These are phyloP conservation scores for Naganishia antarctica DNA, from an alignment of 768 basidiomycete species.

Conservation along the genomic window DNA sequence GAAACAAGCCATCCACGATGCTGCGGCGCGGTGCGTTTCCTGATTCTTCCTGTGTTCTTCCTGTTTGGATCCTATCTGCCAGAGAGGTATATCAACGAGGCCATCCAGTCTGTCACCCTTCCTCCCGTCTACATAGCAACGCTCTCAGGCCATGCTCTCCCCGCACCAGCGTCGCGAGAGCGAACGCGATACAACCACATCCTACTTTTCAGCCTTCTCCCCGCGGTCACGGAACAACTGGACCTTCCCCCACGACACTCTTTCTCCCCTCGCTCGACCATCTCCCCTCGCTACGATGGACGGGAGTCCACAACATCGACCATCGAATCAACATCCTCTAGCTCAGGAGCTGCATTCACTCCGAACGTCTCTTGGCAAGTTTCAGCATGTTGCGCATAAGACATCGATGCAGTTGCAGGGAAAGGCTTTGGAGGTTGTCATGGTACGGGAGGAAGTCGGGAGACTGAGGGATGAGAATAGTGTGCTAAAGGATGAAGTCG, in stretches of 20 bases:
- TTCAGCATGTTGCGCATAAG: slow-evolving; percentile 45
- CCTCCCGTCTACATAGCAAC: too few species aligned
- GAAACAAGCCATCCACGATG: too few species aligned
- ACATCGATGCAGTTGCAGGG: slow-evolving; percentile 46
- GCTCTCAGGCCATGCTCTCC: too few species aligned
- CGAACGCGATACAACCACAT: not conserved
- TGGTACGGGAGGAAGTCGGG: slow-evolving; percentile 28
- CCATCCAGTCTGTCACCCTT: too few species aligned
- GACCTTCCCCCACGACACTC: not conserved
- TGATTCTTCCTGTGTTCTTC: too few species aligned
- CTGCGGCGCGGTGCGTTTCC: too few species aligned
- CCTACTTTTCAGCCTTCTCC: not conserved
- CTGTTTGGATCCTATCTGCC: too few species aligned
- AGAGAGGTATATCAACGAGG: too few species aligned
- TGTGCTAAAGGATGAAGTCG: slow-evolving; percentile 33
- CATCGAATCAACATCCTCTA: slow-evolving; percentile 38
- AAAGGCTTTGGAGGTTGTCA: slow-evolving; percentile 38
- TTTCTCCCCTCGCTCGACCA: not conserved
- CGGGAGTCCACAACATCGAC: not conserved
- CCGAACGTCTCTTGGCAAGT: slow-evolving; percentile 43
- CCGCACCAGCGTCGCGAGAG: not conserved
- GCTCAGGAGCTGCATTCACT: slow-evolving; percentile 44
- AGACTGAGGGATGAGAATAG: slow-evolving; percentile 30
- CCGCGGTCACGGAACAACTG: not conserved
- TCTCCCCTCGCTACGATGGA: not conserved